Evolutionary conservation across 352 stramenopile species (phyloP), one percentile per base, ranked within the genome.

Genomic region (Pythium dissotocum): DNA sequence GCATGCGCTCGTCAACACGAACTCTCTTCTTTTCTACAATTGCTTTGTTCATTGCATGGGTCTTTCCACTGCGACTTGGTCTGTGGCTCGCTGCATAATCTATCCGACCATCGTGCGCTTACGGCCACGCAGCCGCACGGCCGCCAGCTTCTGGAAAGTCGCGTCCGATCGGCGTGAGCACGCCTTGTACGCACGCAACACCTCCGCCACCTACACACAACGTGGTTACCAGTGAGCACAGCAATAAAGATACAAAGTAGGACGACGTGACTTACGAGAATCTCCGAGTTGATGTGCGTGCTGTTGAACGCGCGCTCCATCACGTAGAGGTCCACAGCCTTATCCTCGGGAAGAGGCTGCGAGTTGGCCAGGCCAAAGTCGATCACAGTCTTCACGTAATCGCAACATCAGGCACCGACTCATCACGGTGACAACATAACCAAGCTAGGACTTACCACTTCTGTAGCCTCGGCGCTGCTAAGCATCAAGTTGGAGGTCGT

Each of bases 401-500:
- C 5, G 14, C 4, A 26, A 14, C 6, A 12, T 21, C 8, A 49
- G 18, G 13, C 10, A 46, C 38, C 38, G 28, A 30, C 28, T 30
- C 28, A 30, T 30, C 28, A 30, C 28, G 2, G 28, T 30, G 28
- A 30, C 28, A 30, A 30, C 28, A 30, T 21, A n/a, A 26, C 14
- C 42, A 49, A 10, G 42, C 61, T 1, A 12, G 26, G 32, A 78
- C 81, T n/a, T 54, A 90, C 82, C 71, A 91, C 85, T 54, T 89
- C 77, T 0, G 72, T 84, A 6, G 77, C 78, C n/a, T 86, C 79
- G 2, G 83, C 72, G 53, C 79, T 88, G 62, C 73, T 79, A n/a
- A 96, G 71, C 87, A 98, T 95, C 72, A 98, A 90, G 69, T 98
- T 98, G 52, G 92, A 98, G 28, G 94, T 98, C 46, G 92, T 98